Evolutionary conservation across 2,329 filamentous ascomycete genomes (phyloP).

Genomic region (Aspergillus sp.): DNA sequence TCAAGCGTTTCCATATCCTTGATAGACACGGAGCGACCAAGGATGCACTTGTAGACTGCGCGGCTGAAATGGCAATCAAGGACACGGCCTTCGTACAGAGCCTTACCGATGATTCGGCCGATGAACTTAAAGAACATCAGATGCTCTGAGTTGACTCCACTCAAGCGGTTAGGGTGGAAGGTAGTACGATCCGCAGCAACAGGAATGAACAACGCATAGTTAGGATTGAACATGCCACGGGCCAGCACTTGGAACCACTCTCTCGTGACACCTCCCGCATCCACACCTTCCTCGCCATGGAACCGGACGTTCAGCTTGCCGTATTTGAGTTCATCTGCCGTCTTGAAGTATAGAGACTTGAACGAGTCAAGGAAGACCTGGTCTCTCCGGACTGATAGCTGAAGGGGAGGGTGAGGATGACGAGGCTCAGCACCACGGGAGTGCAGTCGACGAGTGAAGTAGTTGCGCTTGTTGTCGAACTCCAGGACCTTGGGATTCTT

Average conservation of each 20-base stretch:
- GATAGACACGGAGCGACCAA: slow-evolving; percentile 90
- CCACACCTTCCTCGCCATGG: slow-evolving; percentile 94
- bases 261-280: slow-evolving; percentile 93
- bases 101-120: slow-evolving; percentile 96
- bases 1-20: slow-evolving; percentile 99
- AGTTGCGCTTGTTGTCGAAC: slow-evolving; percentile 99
- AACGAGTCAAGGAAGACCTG: slow-evolving; percentile 98
- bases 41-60: slow-evolving; percentile 95
- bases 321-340: slow-evolving; percentile 95
- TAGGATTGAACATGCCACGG: slow-evolving; percentile 97
- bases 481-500: slow-evolving; percentile 99
- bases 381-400: slow-evolving; percentile 85
- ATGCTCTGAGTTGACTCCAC: slow-evolving; percentile 92
- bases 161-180: slow-evolving; percentile 96
- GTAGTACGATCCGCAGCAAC: slow-evolving; percentile 97
- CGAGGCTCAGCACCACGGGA: slow-evolving; percentile 67
- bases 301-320: slow-evolving; percentile 98
- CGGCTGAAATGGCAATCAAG: slow-evolving; percentile 98
- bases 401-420: slow-evolving; percentile 71
- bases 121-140: slow-evolving; percentile 99
- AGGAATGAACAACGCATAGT: slow-evolving; percentile 93
- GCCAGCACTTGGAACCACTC: slow-evolving; percentile 99
- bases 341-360: slow-evolving; percentile 97
- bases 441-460: slow-evolving; percentile 93
- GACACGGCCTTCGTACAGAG: slow-evolving; percentile 90